A percentile compares a stretch with the other conserved stretches of the same genome.
Evolutionary conservation across 352 stramenopile genomes (phyloP).

Genomic region (Phytopythium chamaehyphon): DNA sequence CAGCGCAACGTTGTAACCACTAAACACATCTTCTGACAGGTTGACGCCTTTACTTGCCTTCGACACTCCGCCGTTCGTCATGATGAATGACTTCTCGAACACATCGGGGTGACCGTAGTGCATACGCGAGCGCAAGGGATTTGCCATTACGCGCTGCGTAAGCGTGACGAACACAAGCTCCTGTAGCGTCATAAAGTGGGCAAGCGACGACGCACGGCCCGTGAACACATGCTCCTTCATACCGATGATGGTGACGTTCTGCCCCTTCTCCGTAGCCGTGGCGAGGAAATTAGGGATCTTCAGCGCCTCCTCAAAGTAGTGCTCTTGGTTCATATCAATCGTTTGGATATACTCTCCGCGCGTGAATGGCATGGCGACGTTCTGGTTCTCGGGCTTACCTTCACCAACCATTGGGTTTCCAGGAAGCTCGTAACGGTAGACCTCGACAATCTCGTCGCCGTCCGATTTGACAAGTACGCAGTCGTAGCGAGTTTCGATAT

Average conservation of each 20-base stretch:
- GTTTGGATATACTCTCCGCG: constrained; percentile 84
- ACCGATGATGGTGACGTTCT: constrained; percentile 80
- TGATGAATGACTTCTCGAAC: constrained; percentile 86
- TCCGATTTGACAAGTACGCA: constrained; percentile 83
- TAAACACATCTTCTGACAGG: constrained; percentile 88
- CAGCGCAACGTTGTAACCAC: constrained; percentile 79
- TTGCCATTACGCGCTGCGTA: constrained; percentile 77
- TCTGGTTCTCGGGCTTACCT: constrained; percentile 88
- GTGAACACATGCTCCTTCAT: constrained; percentile 91
- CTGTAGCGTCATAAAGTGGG: constrained; percentile 87
- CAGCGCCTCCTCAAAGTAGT: constrained; percentile 87
- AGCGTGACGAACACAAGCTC: constrained; percentile 87
- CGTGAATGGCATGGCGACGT: constrained; percentile 81
- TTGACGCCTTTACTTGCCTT: constrained; percentile 89
- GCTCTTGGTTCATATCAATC: constrained; percentile 92
- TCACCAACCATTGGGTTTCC: constrained; percentile 81
- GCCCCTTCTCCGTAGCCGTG: constrained; percentile 56
- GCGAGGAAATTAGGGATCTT: constrained; percentile 88
- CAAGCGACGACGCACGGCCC: constrained; percentile 73
- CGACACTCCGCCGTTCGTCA: constrained; percentile 80
- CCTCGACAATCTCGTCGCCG: constrained; percentile 82
- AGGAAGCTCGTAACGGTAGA: constrained; percentile 85
- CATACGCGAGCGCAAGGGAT: constrained; percentile 72
- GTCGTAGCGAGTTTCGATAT: constrained; percentile 65
- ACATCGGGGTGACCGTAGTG: constrained; percentile 89